Percentiles rank a stretch among this genome's conserved stretches.
Conservation (phyloP, 805 yeast species). For the Nakazawaea molendinolei region DNA sequence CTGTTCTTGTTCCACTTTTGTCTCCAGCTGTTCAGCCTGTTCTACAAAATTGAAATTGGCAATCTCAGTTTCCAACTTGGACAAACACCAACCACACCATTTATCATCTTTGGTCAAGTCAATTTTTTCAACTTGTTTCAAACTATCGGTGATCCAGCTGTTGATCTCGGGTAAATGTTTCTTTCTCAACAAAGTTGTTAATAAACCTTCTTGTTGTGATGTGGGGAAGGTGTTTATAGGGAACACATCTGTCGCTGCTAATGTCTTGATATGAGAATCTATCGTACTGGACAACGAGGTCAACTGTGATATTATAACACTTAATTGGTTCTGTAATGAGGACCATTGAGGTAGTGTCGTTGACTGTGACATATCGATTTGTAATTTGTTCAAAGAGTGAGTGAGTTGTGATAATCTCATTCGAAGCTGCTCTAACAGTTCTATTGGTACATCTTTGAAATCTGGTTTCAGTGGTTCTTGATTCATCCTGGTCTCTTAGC, state of each 20-base stretch:
- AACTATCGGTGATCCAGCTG: constrained; percentile 58
- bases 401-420: constrained; percentile 56
- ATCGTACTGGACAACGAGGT: constrained; percentile 69
- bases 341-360: constrained; percentile 43
- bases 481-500: too few relatives aligned
- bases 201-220: constrained; percentile 71
- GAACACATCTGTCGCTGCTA: constrained; percentile 67
- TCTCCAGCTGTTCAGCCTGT: too few relatives aligned
- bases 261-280: constrained; percentile 48
- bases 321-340: constrained; percentile 77
- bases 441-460: constrained; percentile 44
- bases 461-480: too few relatives aligned
- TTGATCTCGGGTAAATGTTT: constrained; percentile 87
- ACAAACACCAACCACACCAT: constrained; percentile 59
- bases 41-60: constrained; percentile 55
- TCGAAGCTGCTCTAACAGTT: constrained; percentile 55
- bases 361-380: constrained; percentile 41
- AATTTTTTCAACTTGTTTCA: constrained; percentile 11
- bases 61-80: constrained; percentile 33
- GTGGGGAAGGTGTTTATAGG: constrained; percentile 86
- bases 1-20: too few relatives aligned
- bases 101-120: constrained; percentile 23
- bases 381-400: constrained; percentile 52
- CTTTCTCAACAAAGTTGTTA: constrained; percentile 80
- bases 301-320: constrained; percentile 76